Conservation (phyloP, 495 filamentous ascomycete genomes). For the Penicillium nucicola region DNA sequence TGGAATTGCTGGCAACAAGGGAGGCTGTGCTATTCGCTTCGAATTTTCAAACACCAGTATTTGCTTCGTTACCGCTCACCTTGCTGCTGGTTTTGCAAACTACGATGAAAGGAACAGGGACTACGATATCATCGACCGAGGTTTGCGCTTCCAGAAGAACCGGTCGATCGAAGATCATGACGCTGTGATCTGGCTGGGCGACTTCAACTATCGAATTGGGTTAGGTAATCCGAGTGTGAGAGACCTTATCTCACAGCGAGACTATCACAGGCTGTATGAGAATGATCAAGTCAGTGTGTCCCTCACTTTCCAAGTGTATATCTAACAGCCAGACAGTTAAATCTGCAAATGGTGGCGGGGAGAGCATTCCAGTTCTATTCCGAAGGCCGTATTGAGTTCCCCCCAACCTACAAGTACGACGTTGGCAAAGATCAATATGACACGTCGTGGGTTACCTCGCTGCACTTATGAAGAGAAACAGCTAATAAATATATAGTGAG, state of each 20-base stretch:
- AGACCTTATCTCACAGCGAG: conserved; percentile 62
- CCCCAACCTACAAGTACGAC: conserved; percentile 95
- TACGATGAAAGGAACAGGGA: conserved; percentile 95
- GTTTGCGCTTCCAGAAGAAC: conserved; percentile 86
- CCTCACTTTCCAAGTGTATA: neutral
- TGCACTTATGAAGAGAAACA: neutral
- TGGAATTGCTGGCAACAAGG: conserved; percentile 97
- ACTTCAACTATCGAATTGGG: conserved; percentile 98
- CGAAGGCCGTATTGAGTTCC: conserved; percentile 77
- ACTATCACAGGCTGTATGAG: conserved; percentile 78
- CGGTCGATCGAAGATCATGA: conserved; percentile 89
- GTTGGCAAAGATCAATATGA: conserved; percentile 84
- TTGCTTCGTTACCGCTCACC: conserved; percentile 94
- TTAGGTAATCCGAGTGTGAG: conserved; percentile 75
- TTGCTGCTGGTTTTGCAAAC: conserved; percentile 95
- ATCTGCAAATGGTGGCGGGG: conserved; percentile 93
- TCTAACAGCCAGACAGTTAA: conserved; percentile 55
- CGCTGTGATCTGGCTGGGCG: conserved; percentile 93
- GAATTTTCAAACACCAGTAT: conserved; percentile 91
- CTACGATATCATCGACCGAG: conserved; percentile 83
- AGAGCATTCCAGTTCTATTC: conserved; percentile 87
- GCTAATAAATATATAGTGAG: conserved; percentile 51
- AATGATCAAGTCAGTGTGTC: conserved; percentile 74
- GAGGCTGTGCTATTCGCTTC: conserved; percentile 93
- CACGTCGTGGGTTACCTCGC: conserved; percentile 63